These are phyloP conservation scores for Pythium rishiriense DNA, from an alignment of 352 stramenopile genomes.

Conservation along the genomic window DNA sequence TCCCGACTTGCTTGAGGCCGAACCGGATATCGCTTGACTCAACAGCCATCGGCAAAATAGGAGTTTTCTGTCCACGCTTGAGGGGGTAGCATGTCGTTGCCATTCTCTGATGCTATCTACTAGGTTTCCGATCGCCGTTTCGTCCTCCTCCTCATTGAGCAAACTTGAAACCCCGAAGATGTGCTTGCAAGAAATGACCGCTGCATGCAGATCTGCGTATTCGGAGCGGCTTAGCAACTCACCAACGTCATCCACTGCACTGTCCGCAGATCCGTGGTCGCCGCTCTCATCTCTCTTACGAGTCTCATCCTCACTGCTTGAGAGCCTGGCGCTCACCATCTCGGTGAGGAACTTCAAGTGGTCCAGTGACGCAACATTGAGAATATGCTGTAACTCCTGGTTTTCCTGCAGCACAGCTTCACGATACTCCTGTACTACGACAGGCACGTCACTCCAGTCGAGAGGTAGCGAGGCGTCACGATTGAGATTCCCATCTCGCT, in stretches of 20 bases:
- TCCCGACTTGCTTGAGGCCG: background rate
- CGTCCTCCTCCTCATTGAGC: slow-evolving; percentile 19
- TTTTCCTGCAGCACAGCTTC: slow-evolving; percentile 12
- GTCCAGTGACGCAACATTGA: slow-evolving; percentile 6
- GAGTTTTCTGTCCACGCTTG: background rate
- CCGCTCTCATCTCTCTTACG: slow-evolving; percentile 5
- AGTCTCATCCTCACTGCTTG: background rate
- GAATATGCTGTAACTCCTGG: slow-evolving; percentile 20
- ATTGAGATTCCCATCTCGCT: slow-evolving; percentile 11
- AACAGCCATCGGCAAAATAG: slow-evolving; percentile 26
- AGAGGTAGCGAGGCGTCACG: background rate
- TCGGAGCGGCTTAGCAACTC: background rate
- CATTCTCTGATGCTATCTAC: slow-evolving; percentile 5
- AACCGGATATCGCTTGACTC: background rate
- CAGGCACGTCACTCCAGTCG: slow-evolving; percentile 3
- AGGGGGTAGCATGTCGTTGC: too few species aligned
- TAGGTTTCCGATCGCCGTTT: slow-evolving; percentile 2
- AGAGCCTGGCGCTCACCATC: background rate
- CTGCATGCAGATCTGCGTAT: slow-evolving; percentile 5
- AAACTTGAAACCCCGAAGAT: slow-evolving; percentile 24
- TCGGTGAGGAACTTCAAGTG: slow-evolving; percentile 10
- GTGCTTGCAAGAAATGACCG: slow-evolving; percentile 19
- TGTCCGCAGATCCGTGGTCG: too few species aligned
- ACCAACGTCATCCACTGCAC: background rate
- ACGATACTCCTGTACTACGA: slow-evolving; percentile 10